Evolutionary conservation across 768 basidiomycete species (phyloP), one percentile per base, ranked within the genome.

Genomic region (Agaricus subrufescens): DNA sequence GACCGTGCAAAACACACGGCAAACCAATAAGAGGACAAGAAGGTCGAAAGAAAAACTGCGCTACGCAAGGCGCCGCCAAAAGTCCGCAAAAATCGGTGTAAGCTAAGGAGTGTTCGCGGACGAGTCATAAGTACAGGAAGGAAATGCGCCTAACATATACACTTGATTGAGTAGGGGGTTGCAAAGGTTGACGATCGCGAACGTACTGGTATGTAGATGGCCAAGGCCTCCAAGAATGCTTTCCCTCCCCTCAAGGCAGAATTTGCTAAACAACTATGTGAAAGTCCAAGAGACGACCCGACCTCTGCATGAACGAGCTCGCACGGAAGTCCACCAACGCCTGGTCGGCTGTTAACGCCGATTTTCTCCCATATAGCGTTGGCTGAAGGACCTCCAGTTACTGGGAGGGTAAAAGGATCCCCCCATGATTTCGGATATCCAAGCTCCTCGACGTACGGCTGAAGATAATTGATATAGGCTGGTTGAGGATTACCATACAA

Each of bases 311-410:
- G 90, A 0, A 91, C 79, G 3, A 91, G 61, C 63, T 90, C 85
- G 62, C 90, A 92, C 1, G 90, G 90, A 6, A 91, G 58, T 1
- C 90, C 90, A 2, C 88, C 90, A 3, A 87, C 64, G 3, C 81
- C 77, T 1, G 66, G 42, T 46, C 90, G 69, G 25, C 73, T 78
- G 6, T 60, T 66, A 0, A 91, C 76, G 1, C 81, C 81, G 7
- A 92, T 64, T 10, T 60, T 58, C 50, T 77, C 73, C 90, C 89
- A 92, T 4, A 67, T 63, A 1, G 69, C 64, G 59, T 77, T 71
- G 3, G 88, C 85, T 4, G 63, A 19, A 25, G 67, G 50, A 10
- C 86, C 85, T 4, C 89, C 89, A 58, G 77, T 81, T 0, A 83
- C 80, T 26, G 90, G 89, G 15, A 91, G 67, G 5, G 72, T 52